These are phyloP conservation scores for Aegilops longissima DNA, from an alignment of 176 grass and related monocot species.

Conservation along the genomic window DNA sequence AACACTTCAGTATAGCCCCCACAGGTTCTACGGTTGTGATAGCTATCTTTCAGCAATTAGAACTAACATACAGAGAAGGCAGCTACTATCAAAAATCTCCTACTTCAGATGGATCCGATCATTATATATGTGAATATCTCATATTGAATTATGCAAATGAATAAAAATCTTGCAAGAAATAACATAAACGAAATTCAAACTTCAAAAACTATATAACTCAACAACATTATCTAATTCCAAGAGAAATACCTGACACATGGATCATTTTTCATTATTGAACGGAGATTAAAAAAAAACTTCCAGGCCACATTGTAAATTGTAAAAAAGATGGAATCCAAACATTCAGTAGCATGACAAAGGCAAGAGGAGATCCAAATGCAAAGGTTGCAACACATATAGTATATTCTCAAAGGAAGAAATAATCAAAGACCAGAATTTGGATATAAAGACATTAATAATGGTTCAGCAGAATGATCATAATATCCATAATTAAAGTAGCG, in stretches of 20 bases:
- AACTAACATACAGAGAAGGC: neutral
- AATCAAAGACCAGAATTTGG: no score
- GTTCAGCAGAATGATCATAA: neutral
- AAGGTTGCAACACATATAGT: neutral
- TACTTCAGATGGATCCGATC: neutral
- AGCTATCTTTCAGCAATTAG: neutral
- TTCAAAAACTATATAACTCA: no score
- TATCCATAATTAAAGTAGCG: neutral
- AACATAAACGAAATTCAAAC: neutral
- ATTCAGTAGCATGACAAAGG: neutral
- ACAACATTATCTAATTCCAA: neutral
- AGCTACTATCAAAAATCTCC: neutral
- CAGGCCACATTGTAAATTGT: no score
- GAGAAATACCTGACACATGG: neutral
- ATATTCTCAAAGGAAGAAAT: neutral
- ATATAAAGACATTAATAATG: no score
- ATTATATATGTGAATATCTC: neutral
- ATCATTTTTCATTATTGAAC: neutral
- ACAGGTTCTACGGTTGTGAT: no score
- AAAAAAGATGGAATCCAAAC: neutral
- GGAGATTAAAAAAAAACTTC: neutral
- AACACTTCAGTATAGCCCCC: no score
- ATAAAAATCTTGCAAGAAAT: neutral
- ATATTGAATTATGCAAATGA: neutral
- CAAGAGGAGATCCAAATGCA: neutral